A percentile compares a stretch with the other conserved stretches of the same genome.
Conservation (phyloP, 1,284 basidiomycete species). For the Rhodotorula sp. region DNA sequence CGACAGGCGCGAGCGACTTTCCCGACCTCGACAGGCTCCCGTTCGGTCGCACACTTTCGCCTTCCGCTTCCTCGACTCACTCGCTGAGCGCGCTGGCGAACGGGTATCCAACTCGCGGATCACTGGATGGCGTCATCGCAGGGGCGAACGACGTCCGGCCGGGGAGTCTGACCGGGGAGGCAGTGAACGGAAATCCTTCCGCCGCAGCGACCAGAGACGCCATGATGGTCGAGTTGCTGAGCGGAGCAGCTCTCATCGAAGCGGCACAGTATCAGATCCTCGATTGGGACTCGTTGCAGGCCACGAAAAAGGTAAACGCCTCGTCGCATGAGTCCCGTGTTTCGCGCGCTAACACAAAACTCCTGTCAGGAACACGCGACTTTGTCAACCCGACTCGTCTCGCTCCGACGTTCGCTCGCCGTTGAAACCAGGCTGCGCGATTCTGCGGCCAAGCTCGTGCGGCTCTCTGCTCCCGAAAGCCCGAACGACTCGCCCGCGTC, state of each 20-base stretch:
- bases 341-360: neutral
- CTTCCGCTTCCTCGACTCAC: neutral
- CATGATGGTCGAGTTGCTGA: constrained; percentile 38
- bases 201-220: constrained; percentile 18
- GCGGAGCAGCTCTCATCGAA: constrained; percentile 37
- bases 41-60: constrained; percentile 18
- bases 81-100: neutral
- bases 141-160: neutral
- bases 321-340: too few species aligned
- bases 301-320: constrained; percentile 34
- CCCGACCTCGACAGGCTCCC: constrained; percentile 15
- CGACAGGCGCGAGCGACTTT: neutral
- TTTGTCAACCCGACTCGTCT: constrained; percentile 23
- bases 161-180: neutral
- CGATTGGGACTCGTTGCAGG: constrained; percentile 38
- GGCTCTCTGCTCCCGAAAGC: constrained; percentile 19
- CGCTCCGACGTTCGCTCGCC: constrained; percentile 33
- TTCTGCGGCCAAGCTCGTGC: constrained; percentile 39
- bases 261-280: constrained; percentile 34
- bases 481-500: constrained; percentile 2
- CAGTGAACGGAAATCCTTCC: neutral
- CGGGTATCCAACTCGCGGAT: neutral
- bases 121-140: too few species aligned
- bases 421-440: constrained; percentile 40
- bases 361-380: constrained; percentile 25